phyloP scores from a whole-genome alignment of 2,329 filamentous ascomycete genomes.

The Pestalotiopsis fici region DNA sequence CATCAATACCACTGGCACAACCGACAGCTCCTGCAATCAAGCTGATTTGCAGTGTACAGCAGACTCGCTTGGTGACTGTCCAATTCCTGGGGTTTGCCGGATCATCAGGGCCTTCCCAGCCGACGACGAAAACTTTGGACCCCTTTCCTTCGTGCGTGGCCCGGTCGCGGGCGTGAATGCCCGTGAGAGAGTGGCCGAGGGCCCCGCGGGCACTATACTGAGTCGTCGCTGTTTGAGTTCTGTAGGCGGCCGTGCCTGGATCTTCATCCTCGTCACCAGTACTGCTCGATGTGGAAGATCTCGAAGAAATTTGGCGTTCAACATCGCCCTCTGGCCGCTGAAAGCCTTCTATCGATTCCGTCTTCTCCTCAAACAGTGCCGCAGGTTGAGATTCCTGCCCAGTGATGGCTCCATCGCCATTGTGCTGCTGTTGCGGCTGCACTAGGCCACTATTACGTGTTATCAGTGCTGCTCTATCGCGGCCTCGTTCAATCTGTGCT shows the following conservation, averaged over 20 bases:
- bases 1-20: slow-evolving; percentile 54
- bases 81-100: slow-evolving; percentile 39
- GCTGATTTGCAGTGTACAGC: slow-evolving; percentile 42
- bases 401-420: not conserved
- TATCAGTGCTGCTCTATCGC: slow-evolving; percentile 16
- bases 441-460: slow-evolving; percentile 9
- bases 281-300: not conserved
- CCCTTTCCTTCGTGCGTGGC: slow-evolving; percentile 24
- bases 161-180: slow-evolving; percentile 28
- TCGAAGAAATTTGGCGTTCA: not conserved
- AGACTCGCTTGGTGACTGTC: slow-evolving; percentile 31
- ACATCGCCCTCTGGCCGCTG: not conserved
- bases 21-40: slow-evolving; percentile 51
- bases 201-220: slow-evolving; percentile 18
- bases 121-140: slow-evolving; percentile 37
- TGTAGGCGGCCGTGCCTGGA: slow-evolving; percentile 7
- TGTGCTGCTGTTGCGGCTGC: not conserved
- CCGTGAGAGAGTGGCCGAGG: slow-evolving; percentile 29
- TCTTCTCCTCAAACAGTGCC: not conserved
- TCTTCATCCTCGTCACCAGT: not conserved
- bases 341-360: not conserved
- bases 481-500: slow-evolving; percentile 22
- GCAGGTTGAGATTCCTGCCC: not conserved
- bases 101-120: slow-evolving; percentile 38
- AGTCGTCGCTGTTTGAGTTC: slow-evolving; percentile 15